Evolutionary conservation across 345 rosid species (phyloP).

Genomic region (Pseudoturritis turrita): DNA sequence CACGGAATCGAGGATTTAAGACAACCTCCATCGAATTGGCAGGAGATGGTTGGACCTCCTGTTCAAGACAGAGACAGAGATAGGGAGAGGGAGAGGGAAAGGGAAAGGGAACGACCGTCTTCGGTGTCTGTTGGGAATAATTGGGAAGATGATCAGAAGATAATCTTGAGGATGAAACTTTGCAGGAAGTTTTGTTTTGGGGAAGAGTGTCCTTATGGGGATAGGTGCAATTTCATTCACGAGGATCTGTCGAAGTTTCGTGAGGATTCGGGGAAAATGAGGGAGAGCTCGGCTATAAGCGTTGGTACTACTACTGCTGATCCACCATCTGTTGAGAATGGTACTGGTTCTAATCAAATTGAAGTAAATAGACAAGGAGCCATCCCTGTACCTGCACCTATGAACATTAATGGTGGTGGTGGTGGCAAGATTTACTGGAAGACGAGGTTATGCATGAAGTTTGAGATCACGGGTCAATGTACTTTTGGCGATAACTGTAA

Average conservation of each 20-base stretch:
- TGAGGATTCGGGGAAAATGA: conserved; percentile 59
- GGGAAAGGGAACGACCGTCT: conserved; percentile 46
- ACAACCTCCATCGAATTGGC: conserved; percentile 95
- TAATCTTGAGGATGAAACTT: conserved; percentile 90
- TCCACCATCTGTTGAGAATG: conserved; percentile 32
- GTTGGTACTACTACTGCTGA: conserved; percentile 40
- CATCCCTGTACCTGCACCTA: conserved; percentile 2
- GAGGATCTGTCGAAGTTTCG: conserved; percentile 78
- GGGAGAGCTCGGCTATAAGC: conserved; percentile 73
- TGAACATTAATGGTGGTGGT: conserved; percentile 31
- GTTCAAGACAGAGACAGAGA: conserved; percentile 23
- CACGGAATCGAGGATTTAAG: conserved; percentile 87
- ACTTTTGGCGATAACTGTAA: conserved; percentile 90
- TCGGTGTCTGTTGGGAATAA: conserved; percentile 27
- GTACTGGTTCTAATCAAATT: conserved; percentile 29
- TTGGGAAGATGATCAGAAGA: conserved; percentile 92
- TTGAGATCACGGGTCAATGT: conserved; percentile 71
- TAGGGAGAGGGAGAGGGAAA: conserved; percentile 11
- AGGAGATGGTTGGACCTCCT: conserved; percentile 68
- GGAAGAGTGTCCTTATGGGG: conserved; percentile 94
- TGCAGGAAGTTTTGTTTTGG: conserved; percentile 92
- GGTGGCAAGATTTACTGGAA: conserved; percentile 78
- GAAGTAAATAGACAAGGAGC: conserved; percentile 46
- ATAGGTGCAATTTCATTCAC: conserved; percentile 90
- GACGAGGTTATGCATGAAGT: conserved; percentile 80